Base-by-base conservation (phyloP, 164 flowering plant species). In the Brasenia schreberi region DNA sequence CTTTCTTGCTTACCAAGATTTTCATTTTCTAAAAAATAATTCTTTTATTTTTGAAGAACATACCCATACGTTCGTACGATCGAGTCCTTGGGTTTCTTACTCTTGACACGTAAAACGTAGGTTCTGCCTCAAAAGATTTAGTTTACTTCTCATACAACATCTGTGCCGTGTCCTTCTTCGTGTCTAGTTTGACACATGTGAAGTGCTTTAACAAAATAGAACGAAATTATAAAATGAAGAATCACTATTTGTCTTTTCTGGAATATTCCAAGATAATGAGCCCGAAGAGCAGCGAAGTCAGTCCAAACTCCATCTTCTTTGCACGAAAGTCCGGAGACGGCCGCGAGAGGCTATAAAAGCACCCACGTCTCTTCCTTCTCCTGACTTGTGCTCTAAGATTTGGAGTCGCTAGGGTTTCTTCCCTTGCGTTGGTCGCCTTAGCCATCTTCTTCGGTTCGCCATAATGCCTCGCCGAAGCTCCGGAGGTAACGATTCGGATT, bases 401-500 rank as follows among this genome's bases (percentile, higher is more conserved):
- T 33, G 39, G 39, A 1, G 39, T 53, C 27, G 3, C 33, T 60
- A 42, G 23, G 64, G 69, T 59, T 59, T 59, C 0, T 2, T 4
- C 18, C 42, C 14, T 16, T 44, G 19, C 18, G 42, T 7, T 18
- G 19, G 19, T 61, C 27, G 9, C 39, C 39, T 33, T 33, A 1
- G 18, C 11, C 16, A 4, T 64, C 43, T 39, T 42, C 10, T 5
- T 19, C 53, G 43, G 5, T 27, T 27, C 16, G 0, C 12, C 7
- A 64, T 18, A 42, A 74, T 74, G 77, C 49, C 77, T 70, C 77
- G 77, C 71, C 73, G 77, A 64, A 74, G 77, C 77, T 70, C 77
- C 7, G 77, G 76, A 70, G 76, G 73, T 67, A 12, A 33, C 39
- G 39, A 33, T 3, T 33, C 39, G 39, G 39, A 3, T 33, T 33